Conservation (phyloP, 306 rosid genomes). For the Alnus rubra region DNA sequence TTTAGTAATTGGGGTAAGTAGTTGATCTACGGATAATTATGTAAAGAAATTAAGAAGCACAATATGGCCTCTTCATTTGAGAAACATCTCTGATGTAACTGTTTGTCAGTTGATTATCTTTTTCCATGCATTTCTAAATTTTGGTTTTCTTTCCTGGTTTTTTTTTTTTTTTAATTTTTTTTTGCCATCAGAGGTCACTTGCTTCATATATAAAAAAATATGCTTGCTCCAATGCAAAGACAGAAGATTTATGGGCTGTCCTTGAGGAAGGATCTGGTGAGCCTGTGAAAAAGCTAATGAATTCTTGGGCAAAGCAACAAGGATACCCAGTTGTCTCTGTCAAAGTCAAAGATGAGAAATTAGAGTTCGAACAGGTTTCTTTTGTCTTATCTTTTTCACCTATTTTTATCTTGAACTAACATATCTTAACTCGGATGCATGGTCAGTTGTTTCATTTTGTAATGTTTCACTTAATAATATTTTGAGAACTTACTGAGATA, state of each 20-base stretch:
- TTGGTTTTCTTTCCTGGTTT: not conserved
- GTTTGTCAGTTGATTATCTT: too few relatives aligned
- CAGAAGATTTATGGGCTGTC: constrained; percentile 93
- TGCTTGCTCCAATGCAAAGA: constrained; percentile 86
- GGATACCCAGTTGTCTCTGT: constrained; percentile 91
- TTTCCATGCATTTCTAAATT: too few relatives aligned
- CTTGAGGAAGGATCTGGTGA: constrained; percentile 94
- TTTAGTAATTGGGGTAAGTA: not conserved
- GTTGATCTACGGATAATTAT: too few relatives aligned
- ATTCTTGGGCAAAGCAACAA: constrained; percentile 90
- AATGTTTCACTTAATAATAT: constrained; percentile 6
- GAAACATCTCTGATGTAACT: not conserved
- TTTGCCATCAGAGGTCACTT: constrained; percentile 71
- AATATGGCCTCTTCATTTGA: not conserved
- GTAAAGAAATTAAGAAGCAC: not conserved
- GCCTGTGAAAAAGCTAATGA: constrained; percentile 85
- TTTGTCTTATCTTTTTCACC: constrained; percentile 21
- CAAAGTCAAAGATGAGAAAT: constrained; percentile 53
- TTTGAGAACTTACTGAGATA: constrained; percentile 2
- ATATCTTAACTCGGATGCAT: not conserved
- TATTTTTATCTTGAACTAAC: not conserved
- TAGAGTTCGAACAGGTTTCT: constrained; percentile 86
- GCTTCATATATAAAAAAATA: constrained; percentile 80
- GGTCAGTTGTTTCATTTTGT: not conserved
- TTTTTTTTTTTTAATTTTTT: not conserved